phyloP scores from a whole-genome alignment of 148 eudicot genomes.

The Rhododendron ovatum region DNA sequence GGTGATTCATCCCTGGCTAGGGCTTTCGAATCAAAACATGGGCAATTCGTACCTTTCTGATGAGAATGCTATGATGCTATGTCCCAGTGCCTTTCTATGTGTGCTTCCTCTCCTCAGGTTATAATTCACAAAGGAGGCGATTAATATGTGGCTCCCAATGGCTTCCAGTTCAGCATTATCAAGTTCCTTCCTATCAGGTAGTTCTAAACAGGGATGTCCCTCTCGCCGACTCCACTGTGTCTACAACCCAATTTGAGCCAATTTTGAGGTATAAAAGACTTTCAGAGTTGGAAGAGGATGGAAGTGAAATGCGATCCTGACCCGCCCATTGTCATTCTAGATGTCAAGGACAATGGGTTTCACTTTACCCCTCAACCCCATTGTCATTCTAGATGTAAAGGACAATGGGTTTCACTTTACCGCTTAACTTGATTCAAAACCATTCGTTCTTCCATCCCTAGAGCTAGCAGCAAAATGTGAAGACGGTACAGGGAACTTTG shows the following conservation, averaged over 20 bases:
- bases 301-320: not conserved
- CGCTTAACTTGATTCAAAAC: not conserved
- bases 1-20: not conserved
- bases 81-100: not conserved
- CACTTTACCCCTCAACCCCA: not conserved
- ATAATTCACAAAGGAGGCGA: not conserved
- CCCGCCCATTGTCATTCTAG: not conserved
- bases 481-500: not conserved
- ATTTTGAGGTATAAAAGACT: no score
- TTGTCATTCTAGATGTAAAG: not conserved
- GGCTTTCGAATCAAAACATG: no score
- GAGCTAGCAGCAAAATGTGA: not conserved
- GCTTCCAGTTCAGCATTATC: not conserved
- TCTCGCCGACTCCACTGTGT: not conserved
- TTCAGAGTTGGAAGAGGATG: not conserved
- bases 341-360: not conserved
- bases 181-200: not conserved
- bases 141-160: not conserved
- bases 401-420: not conserved
- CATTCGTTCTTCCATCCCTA: not conserved
- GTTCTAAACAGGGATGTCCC: not conserved
- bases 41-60: not conserved
- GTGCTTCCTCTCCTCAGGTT: not conserved
- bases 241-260: no score
- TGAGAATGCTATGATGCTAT: not conserved